Evolutionary conservation across 805 yeast genomes (phyloP).

Genomic region (Candida dajiaensis): DNA sequence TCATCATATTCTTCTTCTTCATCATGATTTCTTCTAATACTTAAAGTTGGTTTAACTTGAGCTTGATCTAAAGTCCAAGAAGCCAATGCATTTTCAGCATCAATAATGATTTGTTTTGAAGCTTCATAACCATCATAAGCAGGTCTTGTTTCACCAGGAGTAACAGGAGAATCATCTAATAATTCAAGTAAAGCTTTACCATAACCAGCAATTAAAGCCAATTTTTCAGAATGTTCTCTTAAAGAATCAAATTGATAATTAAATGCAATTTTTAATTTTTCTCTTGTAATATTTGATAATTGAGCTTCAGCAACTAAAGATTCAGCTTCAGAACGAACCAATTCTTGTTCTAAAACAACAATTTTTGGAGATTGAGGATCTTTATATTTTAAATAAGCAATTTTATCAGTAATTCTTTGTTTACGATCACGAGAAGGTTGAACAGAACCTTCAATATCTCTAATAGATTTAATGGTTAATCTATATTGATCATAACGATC

Average conservation of each 20-base stretch:
- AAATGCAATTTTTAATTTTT: conserved; percentile 79
- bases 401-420: conserved; percentile 78
- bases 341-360: conserved; percentile 76
- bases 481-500: conserved; percentile 84
- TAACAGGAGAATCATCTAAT: conserved; percentile 78
- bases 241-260: conserved; percentile 80
- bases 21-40: conserved; percentile 53
- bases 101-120: conserved; percentile 80
- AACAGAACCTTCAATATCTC: conserved; percentile 83
- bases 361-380: conserved; percentile 80
- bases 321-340: conserved; percentile 90
- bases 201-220: conserved; percentile 82
- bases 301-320: conserved; percentile 90
- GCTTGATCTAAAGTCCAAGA: conserved; percentile 83
- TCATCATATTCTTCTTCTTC: conserved; percentile 47
- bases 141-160: conserved; percentile 90
- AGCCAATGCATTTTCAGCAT: conserved; percentile 77
- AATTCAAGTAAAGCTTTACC: conserved; percentile 83
- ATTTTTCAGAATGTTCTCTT: conserved; percentile 80
- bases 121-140: conserved; percentile 88
- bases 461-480: conserved; percentile 70
- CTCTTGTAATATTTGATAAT: conserved; percentile 82
- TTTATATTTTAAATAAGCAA: conserved; percentile 78
- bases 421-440: conserved; percentile 87
- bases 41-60: conserved; percentile 74